phyloP scores from a whole-genome alignment of 805 yeast species.

The Saccharomyces kudriavzevii region DNA sequence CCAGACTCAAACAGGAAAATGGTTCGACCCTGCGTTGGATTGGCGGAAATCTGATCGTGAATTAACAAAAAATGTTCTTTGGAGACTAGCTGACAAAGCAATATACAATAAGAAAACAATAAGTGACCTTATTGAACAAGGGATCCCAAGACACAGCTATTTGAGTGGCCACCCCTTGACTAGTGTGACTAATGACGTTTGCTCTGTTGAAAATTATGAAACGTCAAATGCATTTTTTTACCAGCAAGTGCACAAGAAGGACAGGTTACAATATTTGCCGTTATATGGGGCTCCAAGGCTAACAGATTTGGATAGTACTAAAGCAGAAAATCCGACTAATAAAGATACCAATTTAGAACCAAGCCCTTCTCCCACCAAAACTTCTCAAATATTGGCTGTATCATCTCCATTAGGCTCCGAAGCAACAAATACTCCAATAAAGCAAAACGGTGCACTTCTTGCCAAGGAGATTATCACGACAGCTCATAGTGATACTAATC shows the following conservation, averaged over 20 bases:
- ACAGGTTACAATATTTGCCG: slow-evolving; percentile 11
- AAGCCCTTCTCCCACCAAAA: not conserved
- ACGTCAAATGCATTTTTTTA: slow-evolving; percentile 16
- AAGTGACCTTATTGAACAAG: slow-evolving; percentile 13
- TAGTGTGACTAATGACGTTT: slow-evolving; percentile 27
- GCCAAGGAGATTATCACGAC: not conserved
- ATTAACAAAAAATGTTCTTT: slow-evolving; percentile 9
- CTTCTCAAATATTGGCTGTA: not conserved
- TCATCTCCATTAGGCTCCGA: not conserved
- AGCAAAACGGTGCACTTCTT: not conserved
- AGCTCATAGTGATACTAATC: not conserved
- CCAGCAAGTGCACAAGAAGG: slow-evolving; percentile 21
- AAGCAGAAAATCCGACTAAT: not conserved
- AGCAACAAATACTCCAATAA: not conserved
- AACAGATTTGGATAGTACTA: not conserved
- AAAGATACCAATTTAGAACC: not conserved
- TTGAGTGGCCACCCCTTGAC: slow-evolving; percentile 8
- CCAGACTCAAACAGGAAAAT: not conserved
- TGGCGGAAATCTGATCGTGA: slow-evolving; percentile 14
- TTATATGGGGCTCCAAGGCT: slow-evolving; percentile 1
- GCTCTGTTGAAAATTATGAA: slow-evolving; percentile 22
- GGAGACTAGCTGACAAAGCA: slow-evolving; percentile 4
- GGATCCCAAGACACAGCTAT: slow-evolving; percentile 18
- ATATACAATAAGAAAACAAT: slow-evolving; percentile 7
- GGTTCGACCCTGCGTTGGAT: slow-evolving; percentile 1